Evolutionary conservation across 257 asterid species (phyloP), one percentile per base, ranked within the genome.

Genomic region (Nicotiana paniculata): DNA sequence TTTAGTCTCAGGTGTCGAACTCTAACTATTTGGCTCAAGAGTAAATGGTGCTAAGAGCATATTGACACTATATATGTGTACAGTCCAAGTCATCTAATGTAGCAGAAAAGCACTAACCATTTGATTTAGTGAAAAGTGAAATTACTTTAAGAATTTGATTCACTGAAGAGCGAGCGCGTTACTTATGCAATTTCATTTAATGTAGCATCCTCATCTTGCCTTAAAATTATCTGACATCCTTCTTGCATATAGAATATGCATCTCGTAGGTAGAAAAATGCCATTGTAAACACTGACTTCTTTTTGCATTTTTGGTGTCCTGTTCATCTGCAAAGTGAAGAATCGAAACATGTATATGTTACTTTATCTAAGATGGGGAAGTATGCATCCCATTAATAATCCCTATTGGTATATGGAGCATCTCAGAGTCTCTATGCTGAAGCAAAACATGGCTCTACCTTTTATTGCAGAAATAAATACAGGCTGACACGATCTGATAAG

Each of bases 401-500:
- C 48, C 26, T 24, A 6, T 48, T 72, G 16, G 15, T 24, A 46
- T 3, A 4, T 48, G 79, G 39, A 6, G 79, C 37, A 74, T 48
- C 43, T 74, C 62, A 48, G 21, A 72, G 43, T 74, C 43, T 28
- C 63, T 74, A 24, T 26, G 8, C 43, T 74, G 79, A 74, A 13
- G 3, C 16, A 37, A 58, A 5, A 77, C 53, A 39, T 1, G 84
- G 81, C 67, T 82, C 66, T 53, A 66, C 69, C 75, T 69, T 85
- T 70, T 24, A 64, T 80, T 89, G 85, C 94, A 94, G 99, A 92
- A 96, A 93, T 91, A 96, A 94, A 88, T 90, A 89, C 75, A 92
- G 95, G 87, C 80, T 96, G 83, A 93, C 90, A 46, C 90, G 96
- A 63, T 96, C 98, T 35, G 99, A 94, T 68, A 96, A 92, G 84